Evolutionary conservation across 371 early-diverging fungal species (phyloP).

Genomic region (Blastocladiella emersonii): DNA sequence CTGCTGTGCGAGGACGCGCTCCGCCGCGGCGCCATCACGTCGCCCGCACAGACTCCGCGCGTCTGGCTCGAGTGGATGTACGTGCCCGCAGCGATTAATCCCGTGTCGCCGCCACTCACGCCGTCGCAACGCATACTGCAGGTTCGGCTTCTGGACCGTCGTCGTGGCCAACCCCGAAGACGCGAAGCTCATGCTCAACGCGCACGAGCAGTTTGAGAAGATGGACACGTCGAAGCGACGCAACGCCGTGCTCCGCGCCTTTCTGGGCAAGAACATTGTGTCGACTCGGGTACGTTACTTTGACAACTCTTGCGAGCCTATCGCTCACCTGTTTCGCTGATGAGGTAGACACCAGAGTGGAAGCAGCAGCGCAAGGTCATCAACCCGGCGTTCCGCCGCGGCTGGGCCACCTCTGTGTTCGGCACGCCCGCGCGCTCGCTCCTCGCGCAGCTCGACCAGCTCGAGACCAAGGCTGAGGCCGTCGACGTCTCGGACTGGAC

Average conservation of each 20-base stretch:
- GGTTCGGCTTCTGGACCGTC: background rate
- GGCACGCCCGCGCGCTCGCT: background rate
- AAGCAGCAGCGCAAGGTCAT: background rate
- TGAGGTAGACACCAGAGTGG: background rate
- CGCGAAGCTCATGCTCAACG: background rate
- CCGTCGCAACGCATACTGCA: too few relatives aligned
- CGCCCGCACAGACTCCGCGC: too few relatives aligned
- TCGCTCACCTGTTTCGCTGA: too few relatives aligned
- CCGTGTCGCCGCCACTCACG: too few relatives aligned
- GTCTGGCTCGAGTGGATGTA: too few relatives aligned
- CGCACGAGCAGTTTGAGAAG: background rate
- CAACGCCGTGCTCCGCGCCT: background rate
- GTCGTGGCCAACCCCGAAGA: background rate
- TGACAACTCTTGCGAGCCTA: background rate
- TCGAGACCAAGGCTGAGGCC: background rate
- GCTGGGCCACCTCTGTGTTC: background rate
- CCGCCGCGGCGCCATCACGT: too few relatives aligned
- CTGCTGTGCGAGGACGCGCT: too few relatives aligned
- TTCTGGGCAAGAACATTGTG: background rate
- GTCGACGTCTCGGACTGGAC: background rate
- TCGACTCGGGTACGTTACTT: background rate
- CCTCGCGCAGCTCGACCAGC: background rate
- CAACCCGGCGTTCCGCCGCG: background rate
- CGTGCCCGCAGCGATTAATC: too few relatives aligned
- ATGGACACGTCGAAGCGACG: background rate